Evolutionary conservation across 345 rosid species (phyloP).

Genomic region (Turritis glabra): DNA sequence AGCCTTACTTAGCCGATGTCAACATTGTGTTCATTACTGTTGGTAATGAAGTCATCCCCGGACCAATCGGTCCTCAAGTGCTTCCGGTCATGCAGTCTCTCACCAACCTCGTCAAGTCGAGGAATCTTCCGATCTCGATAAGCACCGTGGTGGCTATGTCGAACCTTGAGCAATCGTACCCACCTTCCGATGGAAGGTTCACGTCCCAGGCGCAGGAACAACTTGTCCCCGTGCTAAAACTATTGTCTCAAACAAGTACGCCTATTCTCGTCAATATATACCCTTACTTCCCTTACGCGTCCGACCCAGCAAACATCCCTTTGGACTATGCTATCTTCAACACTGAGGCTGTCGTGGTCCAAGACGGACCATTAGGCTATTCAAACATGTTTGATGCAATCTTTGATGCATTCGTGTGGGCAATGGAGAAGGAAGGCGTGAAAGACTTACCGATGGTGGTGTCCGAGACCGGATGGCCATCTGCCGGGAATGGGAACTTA

Average conservation of each 20-base stretch:
- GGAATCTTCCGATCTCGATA: neutral
- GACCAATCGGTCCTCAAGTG: neutral
- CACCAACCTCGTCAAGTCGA: neutral
- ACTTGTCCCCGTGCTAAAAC: neutral
- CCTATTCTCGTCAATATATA: neutral
- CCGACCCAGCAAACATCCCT: neutral
- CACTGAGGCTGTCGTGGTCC: neutral
- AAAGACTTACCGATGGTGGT: neutral
- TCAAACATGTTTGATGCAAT: conserved; percentile 2
- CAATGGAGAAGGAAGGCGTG: neutral
- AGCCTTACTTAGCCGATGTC: neutral
- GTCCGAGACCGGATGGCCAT: neutral
- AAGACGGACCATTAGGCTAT: neutral
- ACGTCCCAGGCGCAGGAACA: neutral
- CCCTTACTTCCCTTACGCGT: neutral
- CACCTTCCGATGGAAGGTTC: neutral
- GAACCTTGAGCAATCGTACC: neutral
- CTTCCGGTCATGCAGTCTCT: neutral
- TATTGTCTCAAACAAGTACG: neutral
- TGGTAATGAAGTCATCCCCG: neutral
- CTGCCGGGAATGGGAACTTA: neutral
- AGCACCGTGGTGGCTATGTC: neutral
- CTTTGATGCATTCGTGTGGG: neutral
- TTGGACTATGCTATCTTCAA: neutral
- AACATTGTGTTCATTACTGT: neutral